Evolutionary conservation across 257 asterid genomes (phyloP), one percentile per base, ranked within the genome.

Genomic region (Solanum sitiens): DNA sequence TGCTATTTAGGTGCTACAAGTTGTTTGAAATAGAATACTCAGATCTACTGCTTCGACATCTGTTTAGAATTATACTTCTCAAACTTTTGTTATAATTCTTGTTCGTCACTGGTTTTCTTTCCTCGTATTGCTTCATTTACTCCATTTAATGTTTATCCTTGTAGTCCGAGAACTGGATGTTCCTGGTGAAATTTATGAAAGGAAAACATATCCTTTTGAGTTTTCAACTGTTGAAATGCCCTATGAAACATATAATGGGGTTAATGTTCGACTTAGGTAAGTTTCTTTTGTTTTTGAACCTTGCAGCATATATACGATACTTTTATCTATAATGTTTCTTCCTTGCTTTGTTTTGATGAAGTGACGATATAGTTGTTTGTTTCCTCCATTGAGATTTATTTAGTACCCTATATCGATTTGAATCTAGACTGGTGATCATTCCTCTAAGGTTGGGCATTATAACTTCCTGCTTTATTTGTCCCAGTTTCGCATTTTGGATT

Each of bases 141-240:
- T 79, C 44, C 44, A 80, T 80, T 50, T 47, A 86, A 27, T 61
- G 87, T 63, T 84, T 88, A 59, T 47, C 83, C 80, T 40, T 90
- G 86, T 87, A 95, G 98, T 94, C 88, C 98, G 98, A 67, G 99
- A 96, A 88, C 91, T 95, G 90, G 97, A 96, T 90, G 95, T 96
- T 89, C 99, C 99, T 89, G 99, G 99, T 86, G 99, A 97, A 91
- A 89, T 97, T 83, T 97, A 95, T 89, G 99, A 97, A 90, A 88
- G 98, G 85, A 97, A 95, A 92, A 92, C 98, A 45, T 97, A 91
- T 93, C 98, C 96, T n/a, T 97, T 97, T 91, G 99, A 97, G 87
- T 97, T 97, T 92, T 95, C 99, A 77, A 91, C 98, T n/a, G 99
- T 97, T 90, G 99, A 97, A 92, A 97, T 97, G 99, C 99, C 99